phyloP scores from a whole-genome alignment of 73 alveolate genomes.

The Paramecium caudatum region DNA sequence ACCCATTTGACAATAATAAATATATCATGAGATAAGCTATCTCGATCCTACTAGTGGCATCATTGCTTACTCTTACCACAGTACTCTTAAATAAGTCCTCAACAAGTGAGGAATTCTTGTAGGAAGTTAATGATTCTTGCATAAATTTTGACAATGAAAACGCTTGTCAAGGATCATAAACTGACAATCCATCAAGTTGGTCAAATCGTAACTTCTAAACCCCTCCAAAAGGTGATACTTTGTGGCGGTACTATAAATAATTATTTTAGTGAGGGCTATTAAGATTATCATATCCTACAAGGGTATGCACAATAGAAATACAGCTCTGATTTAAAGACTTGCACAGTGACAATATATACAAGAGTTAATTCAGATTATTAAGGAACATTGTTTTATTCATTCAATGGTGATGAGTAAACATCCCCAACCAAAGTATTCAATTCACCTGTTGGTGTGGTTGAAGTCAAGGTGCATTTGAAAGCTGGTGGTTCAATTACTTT shows the following conservation, averaged over 20 bases:
- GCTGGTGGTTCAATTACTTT: conserved; percentile 76
- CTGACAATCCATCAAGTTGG: conserved; percentile 92
- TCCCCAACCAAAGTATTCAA: conserved; percentile 74
- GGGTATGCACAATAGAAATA: conserved; percentile 89
- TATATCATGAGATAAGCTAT: too few relatives aligned
- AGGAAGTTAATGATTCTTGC: conserved; percentile 75
- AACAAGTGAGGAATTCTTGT: background rate
- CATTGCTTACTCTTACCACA: too few relatives aligned
- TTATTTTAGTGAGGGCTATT: conserved; percentile 79
- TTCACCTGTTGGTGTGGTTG: conserved; percentile 75
- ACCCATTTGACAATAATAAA: too few relatives aligned
- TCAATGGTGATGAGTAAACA: conserved; percentile 70
- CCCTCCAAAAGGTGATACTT: conserved; percentile 89
- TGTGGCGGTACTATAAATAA: conserved; percentile 73
- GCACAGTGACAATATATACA: conserved; percentile 86
- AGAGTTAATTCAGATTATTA: conserved; percentile 84
- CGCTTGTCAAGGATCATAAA: conserved; percentile 88
- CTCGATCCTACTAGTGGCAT: too few relatives aligned
- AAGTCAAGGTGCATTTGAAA: conserved; percentile 76
- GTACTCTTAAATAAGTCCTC: background rate
- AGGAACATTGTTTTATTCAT: conserved; percentile 76
- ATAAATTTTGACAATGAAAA: conserved; percentile 90
- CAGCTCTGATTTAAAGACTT: conserved; percentile 80
- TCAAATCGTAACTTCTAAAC: conserved; percentile 91
- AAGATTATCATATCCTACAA: conserved; percentile 88